Base-by-base conservation (phyloP, 1,139 yeast genomes). In the Pichia sp. region DNA sequence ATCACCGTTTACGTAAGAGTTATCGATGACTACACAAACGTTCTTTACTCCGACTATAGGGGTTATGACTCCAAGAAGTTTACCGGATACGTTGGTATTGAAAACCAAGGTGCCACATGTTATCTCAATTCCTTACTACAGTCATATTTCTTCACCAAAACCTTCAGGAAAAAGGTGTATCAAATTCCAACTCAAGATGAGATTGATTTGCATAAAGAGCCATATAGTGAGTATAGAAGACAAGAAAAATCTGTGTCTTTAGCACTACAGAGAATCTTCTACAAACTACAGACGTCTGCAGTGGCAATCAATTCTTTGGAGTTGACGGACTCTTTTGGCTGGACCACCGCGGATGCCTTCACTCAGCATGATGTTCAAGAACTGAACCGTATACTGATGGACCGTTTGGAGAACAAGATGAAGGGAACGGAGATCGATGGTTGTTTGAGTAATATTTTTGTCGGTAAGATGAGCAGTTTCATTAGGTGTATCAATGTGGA, bases 361-460 rank as follows among this genome's bases (percentile, higher is more conserved):
- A 85, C 95, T 7, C 99, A 91, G 59, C 98, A 91, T 59, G 99
- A 91, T 56, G 96, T 91, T 13, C 98, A 93, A 57, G 99, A 91
- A 58, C 69, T 93, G 57, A 87, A 88, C 56, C 79, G 99, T 51
- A 88, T 93, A 27, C 68, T 91, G 55, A 91, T 93, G 96, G 99
- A 91, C 58, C 78, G 82, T 50, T 67, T 91, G 36, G 99, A 93
- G 59, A 69, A 78, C 6, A 85, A 86, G 36, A 88, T 91, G 97
- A 87, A 87, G 55, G 91, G 87, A 6, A 81, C 96, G 0, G 64
- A 69, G 1, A 91, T 86, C 20, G 96, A 87, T 56, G 85, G 84
- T 26, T 72, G 76, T 32, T 62, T 91, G 40, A 84, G 77, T 53
- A 81, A 84, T 42, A 72, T 88, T 6, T 91, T 93, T 62, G 98